A percentile compares a stretch with the other conserved stretches of the same genome.
phyloP scores from a whole-genome alignment of 2,329 filamentous ascomycete species.

The Penicillium sp. region DNA sequence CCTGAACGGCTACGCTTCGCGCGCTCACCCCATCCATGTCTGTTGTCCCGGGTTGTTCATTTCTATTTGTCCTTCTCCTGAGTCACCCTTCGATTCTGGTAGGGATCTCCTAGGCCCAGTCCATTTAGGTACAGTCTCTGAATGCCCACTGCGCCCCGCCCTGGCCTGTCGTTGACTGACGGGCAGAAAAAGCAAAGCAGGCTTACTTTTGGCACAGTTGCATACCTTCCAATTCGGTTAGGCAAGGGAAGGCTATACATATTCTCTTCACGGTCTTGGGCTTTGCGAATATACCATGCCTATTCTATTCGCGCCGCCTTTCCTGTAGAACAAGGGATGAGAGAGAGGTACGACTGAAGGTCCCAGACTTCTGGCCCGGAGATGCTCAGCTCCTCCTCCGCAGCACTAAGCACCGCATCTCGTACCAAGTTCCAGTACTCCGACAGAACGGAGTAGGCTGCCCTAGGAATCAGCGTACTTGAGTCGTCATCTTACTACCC shows the following conservation, averaged over 20 bases:
- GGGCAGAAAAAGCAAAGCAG: constrained; percentile 12
- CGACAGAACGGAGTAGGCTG: background rate
- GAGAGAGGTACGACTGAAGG: background rate
- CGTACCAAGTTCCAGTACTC: background rate
- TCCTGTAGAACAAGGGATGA: constrained; percentile 11
- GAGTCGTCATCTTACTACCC: constrained; percentile 7
- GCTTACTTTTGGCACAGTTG: constrained; percentile 5
- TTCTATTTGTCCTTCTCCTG: constrained; percentile 11
- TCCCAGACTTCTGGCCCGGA: constrained; percentile 3
- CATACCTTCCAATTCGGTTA: constrained; percentile 5
- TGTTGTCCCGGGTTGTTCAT: constrained; percentile 1
- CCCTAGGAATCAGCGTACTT: background rate
- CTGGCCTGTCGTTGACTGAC: constrained; percentile 15
- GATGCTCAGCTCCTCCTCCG: constrained; percentile 1
- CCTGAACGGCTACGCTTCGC: constrained; percentile 2
- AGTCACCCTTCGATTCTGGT: constrained; percentile 3
- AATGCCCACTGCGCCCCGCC: constrained; percentile 13
- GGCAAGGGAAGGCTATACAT: constrained; percentile 2
- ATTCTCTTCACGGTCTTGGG: background rate
- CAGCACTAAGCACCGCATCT: constrained; percentile 3
- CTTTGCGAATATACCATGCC: constrained; percentile 11
- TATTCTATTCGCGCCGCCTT: background rate
- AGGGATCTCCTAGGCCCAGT: constrained; percentile 7
- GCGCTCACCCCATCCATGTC: constrained; percentile 8
- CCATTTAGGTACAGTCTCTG: background rate